These are phyloP conservation scores for Elsinoe arachidis DNA, from an alignment of 2,329 filamentous ascomycete genomes.

Conservation along the genomic window DNA sequence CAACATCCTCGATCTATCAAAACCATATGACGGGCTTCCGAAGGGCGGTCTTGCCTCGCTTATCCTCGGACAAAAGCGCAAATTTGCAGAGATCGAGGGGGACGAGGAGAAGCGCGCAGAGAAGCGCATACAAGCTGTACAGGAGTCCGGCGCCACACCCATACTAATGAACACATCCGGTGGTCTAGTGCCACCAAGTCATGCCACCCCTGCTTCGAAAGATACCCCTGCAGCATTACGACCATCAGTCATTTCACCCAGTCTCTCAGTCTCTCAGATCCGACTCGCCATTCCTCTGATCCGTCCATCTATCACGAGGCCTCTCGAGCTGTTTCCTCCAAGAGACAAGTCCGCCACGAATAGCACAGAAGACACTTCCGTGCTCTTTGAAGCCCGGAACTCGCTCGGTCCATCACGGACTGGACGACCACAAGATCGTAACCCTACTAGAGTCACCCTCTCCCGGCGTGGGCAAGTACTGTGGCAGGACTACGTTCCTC, in stretches of 20 bases:
- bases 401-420: constrained; percentile 54
- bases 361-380: constrained; percentile 50
- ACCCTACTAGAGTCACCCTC: constrained; percentile 76
- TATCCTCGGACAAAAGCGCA: constrained; percentile 87
- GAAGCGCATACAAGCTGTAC: constrained; percentile 51
- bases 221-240: constrained; percentile 72
- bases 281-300: constrained; percentile 82
- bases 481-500: constrained; percentile 91
- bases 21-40: constrained; percentile 86
- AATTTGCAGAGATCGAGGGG: constrained; percentile 61
- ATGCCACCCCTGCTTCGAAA: constrained; percentile 53
- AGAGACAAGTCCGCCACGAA: constrained; percentile 34
- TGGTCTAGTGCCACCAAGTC: constrained; percentile 67
- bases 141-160: constrained; percentile 56
- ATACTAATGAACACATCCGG: constrained; percentile 70
- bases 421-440: constrained; percentile 55
- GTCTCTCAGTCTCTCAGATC: constrained; percentile 71
- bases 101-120: constrained; percentile 60
- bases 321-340: constrained; percentile 55
- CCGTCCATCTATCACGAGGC: constrained; percentile 70
- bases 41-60: constrained; percentile 79
- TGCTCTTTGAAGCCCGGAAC: constrained; percentile 84
- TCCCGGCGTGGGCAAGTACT: constrained; percentile 70
- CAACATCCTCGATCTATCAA: constrained; percentile 79
- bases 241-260: constrained; percentile 77